phyloP scores from a whole-genome alignment of 2,329 filamentous ascomycete genomes.

The Pyrenochaeta sp. region DNA sequence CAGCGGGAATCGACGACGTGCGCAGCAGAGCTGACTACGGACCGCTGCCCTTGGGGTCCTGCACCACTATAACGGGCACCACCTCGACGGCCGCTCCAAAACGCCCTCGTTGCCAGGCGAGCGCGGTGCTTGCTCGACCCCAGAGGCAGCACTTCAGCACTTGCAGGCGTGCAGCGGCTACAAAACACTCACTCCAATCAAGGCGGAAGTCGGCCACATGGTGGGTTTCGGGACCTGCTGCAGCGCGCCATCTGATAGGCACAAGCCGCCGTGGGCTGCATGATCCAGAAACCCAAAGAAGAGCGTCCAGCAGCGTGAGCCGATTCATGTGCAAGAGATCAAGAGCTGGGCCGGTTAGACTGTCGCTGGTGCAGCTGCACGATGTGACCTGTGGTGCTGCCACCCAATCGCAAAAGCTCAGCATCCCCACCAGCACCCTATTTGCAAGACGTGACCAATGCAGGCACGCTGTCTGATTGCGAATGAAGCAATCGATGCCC shows the following conservation, averaged over 20 bases:
- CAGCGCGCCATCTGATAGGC: slow-evolving; percentile 28
- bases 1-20: not conserved
- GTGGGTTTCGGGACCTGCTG: slow-evolving; percentile 28
- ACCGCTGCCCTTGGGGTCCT: not conserved
- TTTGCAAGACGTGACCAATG: slow-evolving; percentile 37
- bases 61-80: not conserved
- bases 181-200: slow-evolving; percentile 42
- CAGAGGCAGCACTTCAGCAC: slow-evolving; percentile 7
- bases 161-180: slow-evolving; percentile 29
- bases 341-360: no score
- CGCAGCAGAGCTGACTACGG: slow-evolving; percentile 1
- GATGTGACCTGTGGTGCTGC: slow-evolving; percentile 18
- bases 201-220: slow-evolving; percentile 17
- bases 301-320: slow-evolving; percentile 6
- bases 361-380: slow-evolving; percentile 4
- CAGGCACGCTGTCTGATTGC: slow-evolving; percentile 4
- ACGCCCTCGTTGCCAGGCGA: no score
- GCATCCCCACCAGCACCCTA: slow-evolving; percentile 17
- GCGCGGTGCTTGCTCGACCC: no score
- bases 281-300: slow-evolving; percentile 33
- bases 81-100: not conserved
- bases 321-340: not conserved
- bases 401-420: slow-evolving; percentile 31
- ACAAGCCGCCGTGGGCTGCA: slow-evolving; percentile 21
- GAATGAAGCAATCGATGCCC: slow-evolving; percentile 21